A percentile compares a stretch with the other conserved stretches of the same genome.
phyloP scores from a whole-genome alignment of 2,329 filamentous ascomycete species.

The Cytospora schulzeri region DNA sequence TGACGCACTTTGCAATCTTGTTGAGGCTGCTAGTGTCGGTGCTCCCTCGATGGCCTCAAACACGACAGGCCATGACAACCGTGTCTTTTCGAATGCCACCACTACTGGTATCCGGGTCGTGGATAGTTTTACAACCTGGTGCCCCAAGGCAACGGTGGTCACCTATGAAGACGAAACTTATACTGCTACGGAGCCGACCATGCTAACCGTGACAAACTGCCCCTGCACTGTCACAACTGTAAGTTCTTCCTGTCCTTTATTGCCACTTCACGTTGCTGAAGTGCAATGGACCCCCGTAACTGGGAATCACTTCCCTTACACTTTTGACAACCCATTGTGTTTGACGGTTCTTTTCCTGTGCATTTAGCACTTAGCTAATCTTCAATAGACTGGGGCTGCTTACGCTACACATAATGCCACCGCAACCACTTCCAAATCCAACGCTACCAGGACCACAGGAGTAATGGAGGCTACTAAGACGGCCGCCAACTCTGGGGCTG shows the following conservation, averaged over 20 bases:
- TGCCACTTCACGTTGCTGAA: neutral
- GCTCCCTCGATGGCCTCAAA: neutral
- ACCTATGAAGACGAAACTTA: neutral
- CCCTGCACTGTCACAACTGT: slow-evolving; percentile 17
- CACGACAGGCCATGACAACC: neutral
- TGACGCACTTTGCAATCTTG: no score
- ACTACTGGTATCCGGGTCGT: neutral
- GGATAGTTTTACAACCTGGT: neutral
- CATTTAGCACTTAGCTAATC: neutral
- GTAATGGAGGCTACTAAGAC: no score
- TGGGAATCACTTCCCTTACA: neutral
- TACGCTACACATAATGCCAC: neutral
- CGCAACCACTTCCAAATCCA: no score
- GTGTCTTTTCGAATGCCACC: neutral
- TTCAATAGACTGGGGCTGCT: neutral
- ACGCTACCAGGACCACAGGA: no score
- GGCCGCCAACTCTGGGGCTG: no score
- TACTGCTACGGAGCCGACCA: slow-evolving; percentile 6
- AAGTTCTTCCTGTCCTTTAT: neutral
- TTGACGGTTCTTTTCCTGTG: neutral
- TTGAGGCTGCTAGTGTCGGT: neutral
- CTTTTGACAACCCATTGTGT: neutral
- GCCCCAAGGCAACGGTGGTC: neutral
- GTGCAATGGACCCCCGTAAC: neutral
- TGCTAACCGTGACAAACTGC: slow-evolving; percentile 14